Evolutionary conservation across 2,329 filamentous ascomycete species (phyloP).

Genomic region (Nectriaceae sp.): DNA sequence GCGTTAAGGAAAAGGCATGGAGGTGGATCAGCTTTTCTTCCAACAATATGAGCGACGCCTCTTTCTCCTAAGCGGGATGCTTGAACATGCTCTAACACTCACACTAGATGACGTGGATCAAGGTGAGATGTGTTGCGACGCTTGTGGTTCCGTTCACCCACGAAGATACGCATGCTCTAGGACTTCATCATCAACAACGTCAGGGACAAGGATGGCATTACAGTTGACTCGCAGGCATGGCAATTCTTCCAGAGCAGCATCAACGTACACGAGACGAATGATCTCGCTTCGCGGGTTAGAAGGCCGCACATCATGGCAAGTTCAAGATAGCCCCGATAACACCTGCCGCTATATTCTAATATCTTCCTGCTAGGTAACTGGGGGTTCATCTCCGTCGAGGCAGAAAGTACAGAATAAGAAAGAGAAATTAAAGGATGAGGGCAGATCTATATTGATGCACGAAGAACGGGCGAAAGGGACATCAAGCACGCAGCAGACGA

Average conservation of each 20-base stretch:
- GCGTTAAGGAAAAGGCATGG: constrained; percentile 2
- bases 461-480: too few relatives aligned
- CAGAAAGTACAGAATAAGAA: neutral
- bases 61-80: neutral
- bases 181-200: neutral
- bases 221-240: constrained; percentile 1
- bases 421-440: neutral
- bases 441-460: neutral
- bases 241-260: constrained; percentile 7
- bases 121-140: neutral
- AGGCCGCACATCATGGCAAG: constrained; percentile 2
- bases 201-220: neutral
- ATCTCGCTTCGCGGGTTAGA: neutral
- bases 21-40: constrained; percentile 13
- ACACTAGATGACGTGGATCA: constrained; percentile 6
- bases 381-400: neutral
- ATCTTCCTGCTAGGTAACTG: neutral
- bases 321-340: neutral
- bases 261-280: constrained; percentile 4
- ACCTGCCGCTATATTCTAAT: neutral
- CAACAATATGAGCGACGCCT: constrained; percentile 8
- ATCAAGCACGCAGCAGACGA: neutral
- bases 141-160: neutral
- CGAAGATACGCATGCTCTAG: neutral
- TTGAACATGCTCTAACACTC: neutral